Percentiles rank a stretch among this genome's conserved stretches.
Evolutionary conservation across 371 early-diverging fungal species (phyloP).

Genomic region (Mortierella polycephala): DNA sequence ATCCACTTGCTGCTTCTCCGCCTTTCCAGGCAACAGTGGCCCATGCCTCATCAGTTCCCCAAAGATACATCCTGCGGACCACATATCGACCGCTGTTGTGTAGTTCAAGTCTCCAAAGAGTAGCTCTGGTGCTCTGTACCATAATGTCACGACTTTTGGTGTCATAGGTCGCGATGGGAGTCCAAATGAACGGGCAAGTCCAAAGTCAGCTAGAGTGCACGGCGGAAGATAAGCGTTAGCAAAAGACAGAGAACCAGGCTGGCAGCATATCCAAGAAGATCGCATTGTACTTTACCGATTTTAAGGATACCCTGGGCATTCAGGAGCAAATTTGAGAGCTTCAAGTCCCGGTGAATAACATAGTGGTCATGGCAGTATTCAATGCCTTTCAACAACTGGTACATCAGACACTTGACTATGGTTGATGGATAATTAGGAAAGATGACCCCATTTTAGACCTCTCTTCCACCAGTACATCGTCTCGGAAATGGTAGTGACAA

Average conservation of each 20-base stretch:
- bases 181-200: conserved; percentile 83
- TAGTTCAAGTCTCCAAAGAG: conserved; percentile 84
- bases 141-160: conserved; percentile 94
- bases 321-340: conserved; percentile 86
- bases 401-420: conserved; percentile 84
- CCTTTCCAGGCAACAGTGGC: conserved; percentile 89
- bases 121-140: conserved; percentile 96
- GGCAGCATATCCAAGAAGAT: neutral
- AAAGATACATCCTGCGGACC: conserved; percentile 93
- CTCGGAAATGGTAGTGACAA: too few species aligned
- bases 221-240: neutral
- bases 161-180: conserved; percentile 81
- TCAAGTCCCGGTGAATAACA: conserved; percentile 88
- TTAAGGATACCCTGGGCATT: conserved; percentile 80
- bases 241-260: neutral
- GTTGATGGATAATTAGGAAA: neutral
- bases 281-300: conserved; percentile 65
- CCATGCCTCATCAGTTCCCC: conserved; percentile 79
- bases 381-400: conserved; percentile 79
- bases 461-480: neutral
- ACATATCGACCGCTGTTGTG: conserved; percentile 89
- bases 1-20: conserved; percentile 80
- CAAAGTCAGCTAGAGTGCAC: conserved; percentile 81
- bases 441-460: neutral
- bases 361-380: conserved; percentile 82